These are phyloP conservation scores for Glonium stellatum DNA, from an alignment of 495 filamentous ascomycete species.

Conservation along the genomic window DNA sequence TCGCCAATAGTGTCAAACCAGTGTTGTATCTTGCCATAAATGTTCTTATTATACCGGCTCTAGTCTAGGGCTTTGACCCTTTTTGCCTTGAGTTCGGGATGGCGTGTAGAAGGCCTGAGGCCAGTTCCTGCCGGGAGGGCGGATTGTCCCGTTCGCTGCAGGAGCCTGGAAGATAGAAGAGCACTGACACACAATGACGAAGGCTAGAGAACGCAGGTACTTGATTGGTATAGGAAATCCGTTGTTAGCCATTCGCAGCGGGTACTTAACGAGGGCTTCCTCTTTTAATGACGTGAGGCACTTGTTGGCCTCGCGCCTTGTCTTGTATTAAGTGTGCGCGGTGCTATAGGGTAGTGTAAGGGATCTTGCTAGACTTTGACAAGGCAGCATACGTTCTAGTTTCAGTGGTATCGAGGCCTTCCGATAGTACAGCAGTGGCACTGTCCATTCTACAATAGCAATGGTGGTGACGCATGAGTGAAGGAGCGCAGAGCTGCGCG, in stretches of 20 bases:
- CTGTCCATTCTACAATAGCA: slow-evolving; percentile 9
- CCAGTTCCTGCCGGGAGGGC: slow-evolving; percentile 19
- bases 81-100: slow-evolving; percentile 26
- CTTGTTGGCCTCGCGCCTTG: slow-evolving; percentile 15
- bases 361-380: slow-evolving; percentile 6
- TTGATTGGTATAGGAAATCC: slow-evolving; percentile 13
- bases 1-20: too few species aligned
- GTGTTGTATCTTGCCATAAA: too few species aligned
- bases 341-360: slow-evolving; percentile 14
- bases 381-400: slow-evolving; percentile 12
- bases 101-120: slow-evolving; percentile 19
- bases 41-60: slow-evolving; percentile 15
- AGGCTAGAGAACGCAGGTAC: slow-evolving; percentile 6
- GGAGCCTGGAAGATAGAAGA: slow-evolving; percentile 2
- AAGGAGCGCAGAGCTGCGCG: slow-evolving; percentile 1
- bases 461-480: neutral
- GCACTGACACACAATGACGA: slow-evolving; percentile 1
- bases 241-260: slow-evolving; percentile 4
- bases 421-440: slow-evolving; percentile 1
- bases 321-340: slow-evolving; percentile 11
- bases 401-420: slow-evolving; percentile 1
- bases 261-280: slow-evolving; percentile 11
- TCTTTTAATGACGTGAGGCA: slow-evolving; percentile 15
- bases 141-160: slow-evolving; percentile 3
- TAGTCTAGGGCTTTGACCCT: slow-evolving; percentile 25